These are phyloP conservation scores for Nannochloropsis gaditana DNA, from an alignment of 108 stramenopile species.

Conservation along the genomic window DNA sequence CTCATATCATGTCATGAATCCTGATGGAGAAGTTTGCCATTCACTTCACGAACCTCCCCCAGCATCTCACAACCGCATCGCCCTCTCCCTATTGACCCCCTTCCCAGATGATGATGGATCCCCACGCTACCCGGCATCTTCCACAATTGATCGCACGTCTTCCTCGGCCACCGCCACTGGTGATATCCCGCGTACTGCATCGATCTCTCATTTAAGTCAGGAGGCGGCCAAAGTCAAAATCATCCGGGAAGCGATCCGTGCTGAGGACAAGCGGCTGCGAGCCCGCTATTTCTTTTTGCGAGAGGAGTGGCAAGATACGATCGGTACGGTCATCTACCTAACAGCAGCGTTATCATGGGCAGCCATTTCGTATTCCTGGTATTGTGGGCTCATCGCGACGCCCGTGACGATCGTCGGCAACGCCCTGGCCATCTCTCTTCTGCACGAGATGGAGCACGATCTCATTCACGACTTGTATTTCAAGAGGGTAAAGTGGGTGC, in stretches of 20 bases:
- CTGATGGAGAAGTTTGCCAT: no score
- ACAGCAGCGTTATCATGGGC: not conserved
- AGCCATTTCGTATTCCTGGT: not conserved
- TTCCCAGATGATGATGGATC: not conserved
- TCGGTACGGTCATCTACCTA: conserved; percentile 13
- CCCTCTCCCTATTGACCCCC: not conserved
- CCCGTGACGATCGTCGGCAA: not conserved
- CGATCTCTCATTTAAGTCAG: conserved; percentile 9
- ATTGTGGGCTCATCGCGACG: not conserved
- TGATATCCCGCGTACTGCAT: not conserved
- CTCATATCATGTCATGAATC: no score
- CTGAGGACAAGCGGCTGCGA: conserved; percentile 11
- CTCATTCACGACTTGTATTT: not conserved
- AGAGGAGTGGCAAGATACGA: conserved; percentile 14
- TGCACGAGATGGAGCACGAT: conserved; percentile 7
- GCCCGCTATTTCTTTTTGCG: conserved; percentile 10
- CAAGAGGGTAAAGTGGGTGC: not conserved
- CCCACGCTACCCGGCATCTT: not conserved
- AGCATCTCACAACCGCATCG: not conserved
- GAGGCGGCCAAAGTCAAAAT: conserved; percentile 18
- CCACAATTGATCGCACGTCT: not conserved
- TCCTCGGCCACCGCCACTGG: not conserved
- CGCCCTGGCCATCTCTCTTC: conserved; percentile 10
- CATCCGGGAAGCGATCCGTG: not conserved
- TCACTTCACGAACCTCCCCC: no score